These are phyloP conservation scores for Lolium perenne DNA, from an alignment of 176 grass and related monocot species.

Conservation along the genomic window DNA sequence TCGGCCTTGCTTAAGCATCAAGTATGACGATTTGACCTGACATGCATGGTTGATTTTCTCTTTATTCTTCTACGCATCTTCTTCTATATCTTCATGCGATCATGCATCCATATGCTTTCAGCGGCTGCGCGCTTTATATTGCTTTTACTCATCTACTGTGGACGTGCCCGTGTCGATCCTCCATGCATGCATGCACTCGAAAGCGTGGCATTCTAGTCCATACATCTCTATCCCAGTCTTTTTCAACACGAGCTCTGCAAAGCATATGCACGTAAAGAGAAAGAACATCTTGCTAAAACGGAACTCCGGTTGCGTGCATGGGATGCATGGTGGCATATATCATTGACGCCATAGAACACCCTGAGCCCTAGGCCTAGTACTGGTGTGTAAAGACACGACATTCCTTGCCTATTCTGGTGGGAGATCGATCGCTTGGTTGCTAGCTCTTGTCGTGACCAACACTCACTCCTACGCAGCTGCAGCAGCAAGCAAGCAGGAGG, in stretches of 20 bases:
- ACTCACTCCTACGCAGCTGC: not conserved
- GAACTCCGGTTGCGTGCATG: not conserved
- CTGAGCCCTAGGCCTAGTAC: not conserved
- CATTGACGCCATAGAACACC: not conserved
- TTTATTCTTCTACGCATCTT: not conserved
- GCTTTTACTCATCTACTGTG: not conserved
- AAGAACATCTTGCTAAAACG: not conserved
- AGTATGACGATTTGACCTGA: slow-evolving; percentile 6
- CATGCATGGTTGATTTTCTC: not conserved
- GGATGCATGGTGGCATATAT: not conserved
- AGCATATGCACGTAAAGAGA: not conserved
- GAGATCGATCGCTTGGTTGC: slow-evolving; percentile 2
- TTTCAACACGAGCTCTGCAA: not conserved
- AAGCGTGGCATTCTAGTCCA: not conserved
- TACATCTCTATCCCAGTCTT: too few relatives aligned
- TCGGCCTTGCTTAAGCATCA: not conserved
- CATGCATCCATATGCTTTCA: not conserved
- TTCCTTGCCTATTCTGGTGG: slow-evolving; percentile 30
- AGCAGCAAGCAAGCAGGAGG: not conserved
- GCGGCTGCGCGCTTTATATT: not conserved
- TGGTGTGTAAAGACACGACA: not conserved
- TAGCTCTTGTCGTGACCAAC: not conserved
- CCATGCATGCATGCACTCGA: slow-evolving; percentile 16
- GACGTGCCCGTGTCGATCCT: not conserved
- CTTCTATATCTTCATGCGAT: not conserved